A percentile compares a stretch with the other conserved stretches of the same genome.
phyloP scores from a whole-genome alignment of 345 rosid species.

The Turritis glabra region DNA sequence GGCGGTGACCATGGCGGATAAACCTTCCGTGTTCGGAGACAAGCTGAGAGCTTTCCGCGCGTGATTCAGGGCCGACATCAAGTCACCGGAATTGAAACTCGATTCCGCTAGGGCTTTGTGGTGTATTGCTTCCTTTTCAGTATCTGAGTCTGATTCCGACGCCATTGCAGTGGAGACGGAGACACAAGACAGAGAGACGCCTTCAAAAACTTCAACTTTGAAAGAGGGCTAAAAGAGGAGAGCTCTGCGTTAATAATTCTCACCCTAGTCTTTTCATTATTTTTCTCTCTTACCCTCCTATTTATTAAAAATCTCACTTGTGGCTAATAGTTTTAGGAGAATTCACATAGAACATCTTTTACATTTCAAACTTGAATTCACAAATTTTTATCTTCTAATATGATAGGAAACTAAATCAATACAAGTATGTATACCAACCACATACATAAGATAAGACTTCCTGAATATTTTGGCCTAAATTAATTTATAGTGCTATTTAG shows the following conservation, averaged over 20 bases:
- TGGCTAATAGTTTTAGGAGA: neutral
- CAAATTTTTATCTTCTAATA: no score
- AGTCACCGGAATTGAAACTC: constrained; percentile 50
- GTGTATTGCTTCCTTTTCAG: constrained; percentile 52
- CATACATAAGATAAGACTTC: no score
- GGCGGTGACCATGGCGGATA: constrained; percentile 67
- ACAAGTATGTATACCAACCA: no score
- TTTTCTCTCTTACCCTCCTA: constrained; percentile 4
- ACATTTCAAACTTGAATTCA: neutral
- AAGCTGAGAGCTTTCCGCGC: constrained; percentile 65
- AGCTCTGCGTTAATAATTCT: constrained; percentile 7
- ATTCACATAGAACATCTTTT: neutral
- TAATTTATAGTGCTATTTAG: no score
- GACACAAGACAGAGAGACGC: constrained; percentile 1
- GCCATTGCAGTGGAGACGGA: constrained; percentile 27
- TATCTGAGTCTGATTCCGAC: constrained; percentile 29
- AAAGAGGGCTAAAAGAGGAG: neutral
- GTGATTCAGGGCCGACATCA: constrained; percentile 59
- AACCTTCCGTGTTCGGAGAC: constrained; percentile 56
- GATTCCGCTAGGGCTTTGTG: constrained; percentile 58
- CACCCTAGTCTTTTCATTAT: constrained; percentile 11
- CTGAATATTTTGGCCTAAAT: no score
- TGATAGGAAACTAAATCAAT: no score
- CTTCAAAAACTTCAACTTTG: constrained; percentile 16
- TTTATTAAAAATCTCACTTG: neutral